Percentiles rank a stretch among this genome's conserved stretches.
phyloP scores from a whole-genome alignment of 2,329 filamentous ascomycete genomes.

The Colletotrichum sp. region DNA sequence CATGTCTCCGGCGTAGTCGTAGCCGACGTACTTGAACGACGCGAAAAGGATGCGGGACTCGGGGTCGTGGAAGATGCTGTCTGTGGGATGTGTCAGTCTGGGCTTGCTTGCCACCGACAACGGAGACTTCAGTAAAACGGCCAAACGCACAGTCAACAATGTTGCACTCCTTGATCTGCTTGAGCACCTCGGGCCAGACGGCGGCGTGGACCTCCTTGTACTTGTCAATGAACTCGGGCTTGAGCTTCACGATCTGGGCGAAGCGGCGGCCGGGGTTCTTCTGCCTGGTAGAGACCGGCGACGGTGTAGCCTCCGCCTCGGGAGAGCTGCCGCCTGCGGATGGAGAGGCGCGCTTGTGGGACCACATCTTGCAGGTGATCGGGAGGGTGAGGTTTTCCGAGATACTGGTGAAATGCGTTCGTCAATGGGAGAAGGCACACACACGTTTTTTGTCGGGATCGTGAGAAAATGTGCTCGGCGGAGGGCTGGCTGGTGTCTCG shows the following conservation, averaged over 20 bases:
- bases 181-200: constrained; percentile 79
- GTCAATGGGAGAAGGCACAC: not conserved
- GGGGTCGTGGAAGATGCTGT: constrained; percentile 76
- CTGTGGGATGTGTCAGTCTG: constrained; percentile 38
- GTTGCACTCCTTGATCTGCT: constrained; percentile 77
- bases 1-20: constrained; percentile 77
- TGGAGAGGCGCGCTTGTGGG: constrained; percentile 13
- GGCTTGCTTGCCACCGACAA: not conserved
- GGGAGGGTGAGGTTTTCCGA: not conserved
- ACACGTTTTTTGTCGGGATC: not conserved
- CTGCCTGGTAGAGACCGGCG: constrained; percentile 22
- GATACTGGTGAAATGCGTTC: not conserved
- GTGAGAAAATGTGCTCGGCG: not conserved
- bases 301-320: constrained; percentile 6
- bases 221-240: constrained; percentile 66
- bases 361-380: constrained; percentile 10
- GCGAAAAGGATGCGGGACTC: constrained; percentile 70
- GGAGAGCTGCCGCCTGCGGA: not conserved
- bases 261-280: constrained; percentile 59
- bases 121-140: not conserved
- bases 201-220: constrained; percentile 77
- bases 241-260: constrained; percentile 76
- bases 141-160: constrained; percentile 69
- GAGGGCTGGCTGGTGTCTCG: constrained; percentile 1
- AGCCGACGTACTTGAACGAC: constrained; percentile 79